Percentiles rank a stretch among this genome's conserved stretches.
phyloP scores from a whole-genome alignment of 176 grass and related monocot species.

The Melocanna baccifera region DNA sequence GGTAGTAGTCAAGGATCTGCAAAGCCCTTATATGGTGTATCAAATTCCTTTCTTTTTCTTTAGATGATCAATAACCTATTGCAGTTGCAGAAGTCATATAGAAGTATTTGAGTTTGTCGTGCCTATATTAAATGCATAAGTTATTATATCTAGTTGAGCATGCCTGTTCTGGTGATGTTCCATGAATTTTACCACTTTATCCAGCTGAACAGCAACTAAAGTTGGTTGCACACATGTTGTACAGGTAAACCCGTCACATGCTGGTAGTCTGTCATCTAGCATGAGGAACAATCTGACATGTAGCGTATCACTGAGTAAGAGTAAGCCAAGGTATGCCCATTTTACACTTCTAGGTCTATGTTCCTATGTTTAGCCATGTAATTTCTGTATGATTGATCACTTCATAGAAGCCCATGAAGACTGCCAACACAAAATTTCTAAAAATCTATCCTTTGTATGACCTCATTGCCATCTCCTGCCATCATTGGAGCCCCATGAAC shows the following conservation, averaged over 20 bases:
- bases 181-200: neutral
- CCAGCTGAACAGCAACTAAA: neutral
- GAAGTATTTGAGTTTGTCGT: neutral
- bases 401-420: neutral
- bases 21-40: neutral
- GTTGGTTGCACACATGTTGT: neutral
- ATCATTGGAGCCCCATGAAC: no score
- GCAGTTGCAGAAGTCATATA: neutral
- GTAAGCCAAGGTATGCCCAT: slow-evolving; percentile 39
- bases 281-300: slow-evolving; percentile 6
- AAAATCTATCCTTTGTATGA: no score
- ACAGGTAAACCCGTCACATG: neutral
- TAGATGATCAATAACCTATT: neutral
- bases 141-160: neutral
- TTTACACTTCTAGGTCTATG: neutral
- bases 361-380: neutral
- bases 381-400: neutral
- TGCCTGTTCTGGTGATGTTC: neutral
- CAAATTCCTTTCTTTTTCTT: neutral
- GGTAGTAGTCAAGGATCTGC: neutral
- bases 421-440: no score
- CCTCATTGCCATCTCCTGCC: no score
- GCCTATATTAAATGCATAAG: neutral
- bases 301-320: slow-evolving; percentile 20
- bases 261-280: neutral